A percentile compares a stretch with the other conserved stretches of the same genome.
These are phyloP conservation scores for Phytophthora vignae DNA, from an alignment of 352 stramenopile genomes.

Conservation along the genomic window DNA sequence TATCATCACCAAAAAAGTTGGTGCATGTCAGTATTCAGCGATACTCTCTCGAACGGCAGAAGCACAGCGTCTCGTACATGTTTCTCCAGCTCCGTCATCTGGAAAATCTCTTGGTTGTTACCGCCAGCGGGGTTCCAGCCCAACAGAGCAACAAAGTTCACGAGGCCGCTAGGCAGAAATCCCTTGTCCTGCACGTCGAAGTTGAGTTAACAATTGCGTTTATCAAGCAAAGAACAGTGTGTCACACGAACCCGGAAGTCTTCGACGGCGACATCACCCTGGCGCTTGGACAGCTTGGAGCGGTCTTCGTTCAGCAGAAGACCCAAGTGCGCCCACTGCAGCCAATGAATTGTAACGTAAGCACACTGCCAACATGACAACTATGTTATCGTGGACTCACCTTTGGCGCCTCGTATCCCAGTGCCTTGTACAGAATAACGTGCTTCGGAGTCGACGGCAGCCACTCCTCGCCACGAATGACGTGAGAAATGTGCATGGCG, in stretches of 20 bases:
- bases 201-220: slow-evolving; percentile 2
- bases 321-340: slow-evolving; percentile 85
- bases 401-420: slow-evolving; percentile 76
- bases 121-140: slow-evolving; percentile 96
- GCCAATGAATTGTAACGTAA: neutral
- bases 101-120: slow-evolving; percentile 98
- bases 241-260: slow-evolving; percentile 91
- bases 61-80: slow-evolving; percentile 41
- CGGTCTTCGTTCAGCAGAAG: slow-evolving; percentile 98
- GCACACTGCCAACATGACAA: slow-evolving; percentile 1
- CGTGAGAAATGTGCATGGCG: slow-evolving; percentile 97
- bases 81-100: slow-evolving; percentile 90
- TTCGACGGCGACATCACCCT: slow-evolving; percentile 97
- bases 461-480: slow-evolving; percentile 97
- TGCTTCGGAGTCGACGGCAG: slow-evolving; percentile 93
- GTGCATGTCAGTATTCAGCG: neutral
- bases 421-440: slow-evolving; percentile 90
- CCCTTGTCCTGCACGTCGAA: slow-evolving; percentile 86
- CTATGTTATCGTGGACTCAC: slow-evolving; percentile 37
- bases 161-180: slow-evolving; percentile 95
- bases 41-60: neutral
- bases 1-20: neutral
- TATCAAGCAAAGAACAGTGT: neutral
- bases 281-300: slow-evolving; percentile 98
- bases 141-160: slow-evolving; percentile 98